Conservation (phyloP, 2,329 filamentous ascomycete genomes). For the Ceratocystis colombiana region DNA sequence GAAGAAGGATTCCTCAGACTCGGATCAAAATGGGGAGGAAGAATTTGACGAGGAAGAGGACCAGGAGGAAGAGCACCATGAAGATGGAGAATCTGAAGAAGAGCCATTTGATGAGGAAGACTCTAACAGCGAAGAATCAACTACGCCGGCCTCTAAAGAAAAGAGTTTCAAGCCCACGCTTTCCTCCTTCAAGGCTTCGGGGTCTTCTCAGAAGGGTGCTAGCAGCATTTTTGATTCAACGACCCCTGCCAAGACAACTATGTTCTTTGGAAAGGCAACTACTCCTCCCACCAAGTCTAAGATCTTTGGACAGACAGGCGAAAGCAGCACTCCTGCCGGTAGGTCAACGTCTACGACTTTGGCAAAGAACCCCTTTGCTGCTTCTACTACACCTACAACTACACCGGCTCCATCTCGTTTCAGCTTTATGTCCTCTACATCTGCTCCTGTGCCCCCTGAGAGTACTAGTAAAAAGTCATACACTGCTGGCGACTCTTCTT, state of each 20-base stretch:
- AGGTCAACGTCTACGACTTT: neutral
- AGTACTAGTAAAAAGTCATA: constrained; percentile 45
- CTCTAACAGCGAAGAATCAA: constrained; percentile 30
- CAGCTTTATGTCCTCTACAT: constrained; percentile 31
- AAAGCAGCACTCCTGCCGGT: neutral
- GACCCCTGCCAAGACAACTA: constrained; percentile 18
- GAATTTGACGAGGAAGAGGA: constrained; percentile 15
- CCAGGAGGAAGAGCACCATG: constrained; percentile 7
- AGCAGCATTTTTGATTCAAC: constrained; percentile 17
- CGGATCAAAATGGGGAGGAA: neutral
- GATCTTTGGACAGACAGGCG: constrained; percentile 9
- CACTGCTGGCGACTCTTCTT: constrained; percentile 43
- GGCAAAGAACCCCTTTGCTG: constrained; percentile 20
- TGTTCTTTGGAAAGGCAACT: constrained; percentile 7
- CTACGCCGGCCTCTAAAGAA: constrained; percentile 25
- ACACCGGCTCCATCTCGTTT: constrained; percentile 44
- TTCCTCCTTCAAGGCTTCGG: neutral
- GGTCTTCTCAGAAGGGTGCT: constrained; percentile 6
- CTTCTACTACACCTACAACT: constrained; percentile 42
- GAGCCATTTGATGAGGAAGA: constrained; percentile 7
- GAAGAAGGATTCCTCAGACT: neutral
- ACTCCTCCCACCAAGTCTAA: constrained; percentile 17
- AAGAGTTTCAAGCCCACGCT: constrained; percentile 11
- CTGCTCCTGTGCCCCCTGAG: constrained; percentile 44
- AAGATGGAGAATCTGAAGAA: constrained; percentile 15